A percentile compares a stretch with the other conserved stretches of the same genome.
These are phyloP conservation scores for Cladosporium sp. DNA, from an alignment of 2,329 filamentous ascomycete species.

Conservation along the genomic window DNA sequence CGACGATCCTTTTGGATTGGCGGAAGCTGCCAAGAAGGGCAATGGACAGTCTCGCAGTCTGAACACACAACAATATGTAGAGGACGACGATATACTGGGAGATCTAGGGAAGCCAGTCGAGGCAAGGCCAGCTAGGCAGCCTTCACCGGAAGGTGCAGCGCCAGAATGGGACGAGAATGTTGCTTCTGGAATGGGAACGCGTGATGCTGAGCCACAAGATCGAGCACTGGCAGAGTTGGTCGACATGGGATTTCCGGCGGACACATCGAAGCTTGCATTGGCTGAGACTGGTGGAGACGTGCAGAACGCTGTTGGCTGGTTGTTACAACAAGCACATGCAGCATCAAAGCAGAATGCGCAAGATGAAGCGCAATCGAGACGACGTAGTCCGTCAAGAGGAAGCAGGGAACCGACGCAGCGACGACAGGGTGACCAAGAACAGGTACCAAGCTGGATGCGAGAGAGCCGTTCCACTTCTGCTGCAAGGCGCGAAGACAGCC, in stretches of 20 bases:
- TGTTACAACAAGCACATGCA: slow-evolving; percentile 85
- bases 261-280: slow-evolving; percentile 76
- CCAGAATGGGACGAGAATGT: slow-evolving; percentile 13
- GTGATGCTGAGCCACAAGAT: slow-evolving; percentile 56
- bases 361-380: slow-evolving; percentile 25
- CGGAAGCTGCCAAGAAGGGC: slow-evolving; percentile 26
- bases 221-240: slow-evolving; percentile 81
- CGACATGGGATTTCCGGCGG: slow-evolving; percentile 88
- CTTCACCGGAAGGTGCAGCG: slow-evolving; percentile 4
- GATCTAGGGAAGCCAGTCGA: slow-evolving; percentile 57
- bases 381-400: slow-evolving; percentile 16
- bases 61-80: slow-evolving; percentile 17
- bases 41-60: slow-evolving; percentile 19
- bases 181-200: not conserved
- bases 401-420: slow-evolving; percentile 22
- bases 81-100: slow-evolving; percentile 63
- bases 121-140: slow-evolving; percentile 32
- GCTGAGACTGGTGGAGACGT: slow-evolving; percentile 78
- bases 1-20: slow-evolving; percentile 84
- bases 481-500: slow-evolving; percentile 48
- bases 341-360: slow-evolving; percentile 69
- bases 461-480: slow-evolving; percentile 48
- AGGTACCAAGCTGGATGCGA: slow-evolving; percentile 60
- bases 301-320: slow-evolving; percentile 81
- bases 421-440: slow-evolving; percentile 34